Evolutionary conservation across 192 early-diverging fungal species (phyloP).

Genomic region (Coemansia sp.): DNA sequence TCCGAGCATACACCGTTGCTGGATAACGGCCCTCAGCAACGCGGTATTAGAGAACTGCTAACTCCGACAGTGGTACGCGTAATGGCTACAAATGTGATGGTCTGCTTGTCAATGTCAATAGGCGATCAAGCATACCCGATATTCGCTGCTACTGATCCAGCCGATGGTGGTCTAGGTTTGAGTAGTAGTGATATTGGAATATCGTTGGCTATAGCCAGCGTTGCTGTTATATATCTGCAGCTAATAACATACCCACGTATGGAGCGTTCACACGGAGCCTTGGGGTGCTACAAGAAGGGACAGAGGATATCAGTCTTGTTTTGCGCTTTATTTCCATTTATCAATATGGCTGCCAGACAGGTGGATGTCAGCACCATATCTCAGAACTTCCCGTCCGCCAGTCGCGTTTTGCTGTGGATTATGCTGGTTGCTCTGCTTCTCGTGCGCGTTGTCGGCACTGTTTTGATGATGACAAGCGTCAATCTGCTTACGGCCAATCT

Average conservation of each 20-base stretch:
- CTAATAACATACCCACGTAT: slow-evolving; percentile 53
- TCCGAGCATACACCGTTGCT: slow-evolving; percentile 6
- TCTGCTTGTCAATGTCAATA: slow-evolving; percentile 34
- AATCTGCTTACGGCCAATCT: slow-evolving; percentile 42
- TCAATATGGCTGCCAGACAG: slow-evolving; percentile 10
- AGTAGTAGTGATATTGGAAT: slow-evolving; percentile 32
- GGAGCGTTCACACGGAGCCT: slow-evolving; percentile 43
- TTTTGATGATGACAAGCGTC: slow-evolving; percentile 38
- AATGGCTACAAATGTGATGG: slow-evolving; percentile 20
- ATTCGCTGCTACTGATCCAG: slow-evolving; percentile 25
- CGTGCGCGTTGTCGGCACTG: slow-evolving; percentile 19
- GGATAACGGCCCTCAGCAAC: too few relatives aligned
- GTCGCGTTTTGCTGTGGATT: slow-evolving; percentile 23
- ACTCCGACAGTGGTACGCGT: slow-evolving; percentile 22
- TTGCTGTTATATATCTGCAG: slow-evolving; percentile 55
- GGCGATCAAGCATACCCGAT: slow-evolving; percentile 43
- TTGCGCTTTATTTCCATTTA: slow-evolving; percentile 5
- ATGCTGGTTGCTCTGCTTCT: slow-evolving; percentile 22
- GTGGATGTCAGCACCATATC: not conserved
- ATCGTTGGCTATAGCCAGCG: slow-evolving; percentile 43
- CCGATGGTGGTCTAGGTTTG: too few relatives aligned
- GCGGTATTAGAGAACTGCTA: slow-evolving; percentile 6
- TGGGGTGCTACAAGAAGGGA: slow-evolving; percentile 43
- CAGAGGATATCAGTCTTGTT: slow-evolving; percentile 11
- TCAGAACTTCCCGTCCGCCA: not conserved